phyloP scores from a whole-genome alignment of 495 filamentous ascomycete genomes.

The Lasiosphaeria hispida region DNA sequence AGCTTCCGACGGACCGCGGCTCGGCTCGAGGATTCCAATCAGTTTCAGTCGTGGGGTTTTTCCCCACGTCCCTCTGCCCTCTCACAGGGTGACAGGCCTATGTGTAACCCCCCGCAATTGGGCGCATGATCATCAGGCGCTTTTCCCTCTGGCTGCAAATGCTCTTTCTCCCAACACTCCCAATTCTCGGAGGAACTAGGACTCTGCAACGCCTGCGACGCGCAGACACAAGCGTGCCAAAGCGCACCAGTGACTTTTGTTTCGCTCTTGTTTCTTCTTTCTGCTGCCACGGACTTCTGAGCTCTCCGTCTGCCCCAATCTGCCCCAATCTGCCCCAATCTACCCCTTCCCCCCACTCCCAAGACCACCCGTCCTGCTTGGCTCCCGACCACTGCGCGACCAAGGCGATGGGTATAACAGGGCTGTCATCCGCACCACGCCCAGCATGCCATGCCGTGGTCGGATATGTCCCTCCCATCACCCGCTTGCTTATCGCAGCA shows the following conservation, averaged over 20 bases:
- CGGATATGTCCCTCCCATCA: conserved; percentile 14
- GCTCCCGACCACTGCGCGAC: neutral
- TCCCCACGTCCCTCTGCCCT: neutral
- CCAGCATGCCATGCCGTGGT: neutral
- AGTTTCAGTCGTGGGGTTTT: too few species aligned
- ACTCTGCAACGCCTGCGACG: too few species aligned
- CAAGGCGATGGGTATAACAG: neutral
- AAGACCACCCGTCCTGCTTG: neutral
- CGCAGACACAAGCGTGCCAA: too few species aligned
- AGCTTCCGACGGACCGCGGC: too few species aligned
- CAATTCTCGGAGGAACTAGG: neutral
- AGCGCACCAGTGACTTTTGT: too few species aligned
- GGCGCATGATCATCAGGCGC: conserved; percentile 12
- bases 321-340: too few species aligned
- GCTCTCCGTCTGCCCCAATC: too few species aligned
- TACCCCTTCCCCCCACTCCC: neutral
- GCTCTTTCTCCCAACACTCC: neutral
- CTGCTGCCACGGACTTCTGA: too few species aligned
- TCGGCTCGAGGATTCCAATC: too few species aligned
- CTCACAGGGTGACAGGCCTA: neutral
- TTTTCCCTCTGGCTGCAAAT: neutral
- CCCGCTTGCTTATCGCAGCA: conserved; percentile 20
- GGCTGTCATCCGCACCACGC: neutral
- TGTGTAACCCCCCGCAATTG: conserved; percentile 3
- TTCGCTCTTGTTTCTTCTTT: conserved; percentile 1